A percentile compares a stretch with the other conserved stretches of the same genome.
Conservation (phyloP, 345 rosid genomes). For the Orychophragmus violaceus region DNA sequence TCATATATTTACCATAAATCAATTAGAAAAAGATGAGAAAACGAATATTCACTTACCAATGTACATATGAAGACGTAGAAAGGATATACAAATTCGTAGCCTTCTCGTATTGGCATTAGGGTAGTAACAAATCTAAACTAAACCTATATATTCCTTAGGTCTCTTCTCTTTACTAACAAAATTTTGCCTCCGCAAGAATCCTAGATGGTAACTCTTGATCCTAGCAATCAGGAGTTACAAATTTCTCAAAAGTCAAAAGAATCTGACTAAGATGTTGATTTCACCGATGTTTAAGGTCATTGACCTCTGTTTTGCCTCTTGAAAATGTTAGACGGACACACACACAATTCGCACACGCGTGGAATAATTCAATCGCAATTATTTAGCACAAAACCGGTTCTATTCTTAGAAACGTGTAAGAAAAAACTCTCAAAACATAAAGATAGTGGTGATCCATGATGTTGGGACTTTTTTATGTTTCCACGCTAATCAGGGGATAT, state of each 20-base stretch:
- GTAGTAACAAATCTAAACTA: constrained; percentile 9
- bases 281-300: neutral
- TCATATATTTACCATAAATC: neutral
- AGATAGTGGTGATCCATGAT: constrained; percentile 29
- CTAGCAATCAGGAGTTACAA: constrained; percentile 6
- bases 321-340: constrained; percentile 16
- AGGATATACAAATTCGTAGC: neutral
- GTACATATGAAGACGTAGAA: neutral
- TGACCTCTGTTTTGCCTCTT: constrained; percentile 27
- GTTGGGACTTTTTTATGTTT: neutral
- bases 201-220: constrained; percentile 4
- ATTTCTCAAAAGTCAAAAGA: constrained; percentile 18
- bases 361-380: constrained; percentile 5
- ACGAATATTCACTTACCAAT: constrained; percentile 2
- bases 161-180: neutral
- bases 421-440: neutral
- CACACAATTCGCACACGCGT: constrained; percentile 14
- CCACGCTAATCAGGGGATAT: constrained; percentile 15
- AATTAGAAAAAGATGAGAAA: neutral
- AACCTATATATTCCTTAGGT: neutral
- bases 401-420: constrained; percentile 28
- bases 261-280: constrained; percentile 16
- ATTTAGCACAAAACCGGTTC: constrained; percentile 1
- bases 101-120: constrained; percentile 1
- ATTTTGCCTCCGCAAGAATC: constrained; percentile 10